Conservation (phyloP, 2,329 filamentous ascomycete genomes). For the Tolypocladium capitatum region DNA sequence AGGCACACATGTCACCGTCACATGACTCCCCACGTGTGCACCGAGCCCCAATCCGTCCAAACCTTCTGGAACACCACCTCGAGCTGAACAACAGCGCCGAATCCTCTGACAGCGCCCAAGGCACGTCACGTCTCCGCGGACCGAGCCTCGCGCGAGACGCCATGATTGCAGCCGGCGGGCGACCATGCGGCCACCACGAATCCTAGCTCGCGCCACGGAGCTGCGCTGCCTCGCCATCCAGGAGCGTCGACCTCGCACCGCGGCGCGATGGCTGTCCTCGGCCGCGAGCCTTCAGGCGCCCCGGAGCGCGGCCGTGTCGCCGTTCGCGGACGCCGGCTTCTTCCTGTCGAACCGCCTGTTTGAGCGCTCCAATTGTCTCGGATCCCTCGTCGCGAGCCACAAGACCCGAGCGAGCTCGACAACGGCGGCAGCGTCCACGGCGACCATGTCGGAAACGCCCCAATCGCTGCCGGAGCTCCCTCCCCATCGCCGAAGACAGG, state of each 20-base stretch:
- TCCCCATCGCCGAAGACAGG: slow-evolving; percentile 22
- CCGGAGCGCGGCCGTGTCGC: slow-evolving; percentile 8
- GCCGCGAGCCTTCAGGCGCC: slow-evolving; percentile 12
- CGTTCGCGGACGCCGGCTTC: slow-evolving; percentile 12
- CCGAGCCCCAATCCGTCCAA: neutral
- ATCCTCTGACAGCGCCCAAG: neutral
- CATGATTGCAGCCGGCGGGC: neutral
- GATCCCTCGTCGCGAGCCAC: slow-evolving; percentile 16
- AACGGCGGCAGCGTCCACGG: slow-evolving; percentile 6
- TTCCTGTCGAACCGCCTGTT: slow-evolving; percentile 23
- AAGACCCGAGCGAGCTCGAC: slow-evolving; percentile 15
- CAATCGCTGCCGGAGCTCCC: slow-evolving; percentile 12
- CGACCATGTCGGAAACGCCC: slow-evolving; percentile 7
- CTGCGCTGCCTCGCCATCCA: neutral
- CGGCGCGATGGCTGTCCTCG: slow-evolving; percentile 18
- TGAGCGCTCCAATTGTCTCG: slow-evolving; percentile 23
- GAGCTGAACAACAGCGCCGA: too few relatives aligned
- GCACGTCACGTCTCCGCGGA: neutral
- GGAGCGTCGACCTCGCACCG: slow-evolving; percentile 1
- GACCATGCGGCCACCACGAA: slow-evolving; percentile 13
- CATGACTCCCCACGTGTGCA: neutral
- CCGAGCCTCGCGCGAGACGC: neutral
- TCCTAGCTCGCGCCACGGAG: slow-evolving; percentile 7
- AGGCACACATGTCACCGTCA: neutral
- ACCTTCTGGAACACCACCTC: neutral